Evolutionary conservation across 2,329 filamentous ascomycete genomes (phyloP).

Genomic region (Fusarium stilboides): DNA sequence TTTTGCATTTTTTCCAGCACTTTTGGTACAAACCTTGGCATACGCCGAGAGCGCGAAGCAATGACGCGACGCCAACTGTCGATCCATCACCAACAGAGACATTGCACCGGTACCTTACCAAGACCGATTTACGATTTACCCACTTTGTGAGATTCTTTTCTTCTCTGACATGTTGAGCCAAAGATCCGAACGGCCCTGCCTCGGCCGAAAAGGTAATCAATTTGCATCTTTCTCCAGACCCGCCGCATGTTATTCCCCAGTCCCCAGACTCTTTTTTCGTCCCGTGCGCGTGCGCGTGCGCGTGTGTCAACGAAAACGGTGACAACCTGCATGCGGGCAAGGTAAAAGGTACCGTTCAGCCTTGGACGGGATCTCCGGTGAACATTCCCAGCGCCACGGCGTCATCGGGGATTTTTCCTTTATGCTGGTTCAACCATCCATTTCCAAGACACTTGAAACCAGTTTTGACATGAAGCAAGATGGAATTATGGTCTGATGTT

Average conservation of each 20-base stretch:
- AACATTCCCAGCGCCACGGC: slow-evolving; percentile 28
- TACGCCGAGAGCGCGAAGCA: not conserved
- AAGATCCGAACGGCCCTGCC: slow-evolving; percentile 38
- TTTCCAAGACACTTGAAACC: slow-evolving; percentile 10
- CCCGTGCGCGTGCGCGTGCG: too few relatives aligned
- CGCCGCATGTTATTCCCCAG: slow-evolving; percentile 15
- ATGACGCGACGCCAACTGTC: slow-evolving; percentile 23
- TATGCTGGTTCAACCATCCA: not conserved
- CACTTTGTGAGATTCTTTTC: not conserved
- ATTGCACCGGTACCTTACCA: not conserved
- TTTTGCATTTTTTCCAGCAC: not conserved
- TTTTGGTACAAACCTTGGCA: slow-evolving; percentile 23
- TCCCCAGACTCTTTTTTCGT: slow-evolving; percentile 16
- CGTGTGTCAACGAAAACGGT: not conserved
- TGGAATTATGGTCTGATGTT: not conserved
- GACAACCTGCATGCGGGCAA: too few relatives aligned
- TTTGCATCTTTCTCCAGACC: slow-evolving; percentile 16
- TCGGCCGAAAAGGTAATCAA: slow-evolving; percentile 34
- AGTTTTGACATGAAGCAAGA: slow-evolving; percentile 9
- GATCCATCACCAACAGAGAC: slow-evolving; percentile 5
- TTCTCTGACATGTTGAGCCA: not conserved
- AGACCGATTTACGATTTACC: not conserved
- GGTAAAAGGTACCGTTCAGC: slow-evolving; percentile 1
- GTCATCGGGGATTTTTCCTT: slow-evolving; percentile 12
- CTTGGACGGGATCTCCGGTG: not conserved